Base-by-base conservation (phyloP, 805 yeast species). In the Dipodascus albidus region DNA sequence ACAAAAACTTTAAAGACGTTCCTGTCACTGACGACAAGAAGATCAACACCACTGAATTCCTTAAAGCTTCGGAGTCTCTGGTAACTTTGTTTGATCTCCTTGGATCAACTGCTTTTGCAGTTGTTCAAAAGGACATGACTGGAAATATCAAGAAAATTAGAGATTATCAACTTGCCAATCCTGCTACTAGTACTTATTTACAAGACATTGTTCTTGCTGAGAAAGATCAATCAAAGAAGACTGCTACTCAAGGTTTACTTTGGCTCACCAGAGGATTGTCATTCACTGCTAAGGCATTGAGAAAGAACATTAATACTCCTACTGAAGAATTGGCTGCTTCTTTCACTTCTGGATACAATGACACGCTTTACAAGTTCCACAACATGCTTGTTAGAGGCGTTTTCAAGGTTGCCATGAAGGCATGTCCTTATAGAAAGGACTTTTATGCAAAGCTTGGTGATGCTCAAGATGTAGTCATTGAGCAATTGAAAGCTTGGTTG, bases 321-420 rank as follows among this genome's bases (percentile, higher is more conserved):
- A 57, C 60, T 50, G 70, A 71, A 57, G 96, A 88, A 70, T 74
- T 88, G 66, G 73, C 84, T 53, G 79, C 75, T 64, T 81, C 95
- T 31, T 88, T 88, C 75, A 86, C 89, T 52, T 85, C 82, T 62
- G 85, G 95, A n/a, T 88, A 88, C 73, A 64, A 75, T 57, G 85
- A 83, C 71, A 88, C 96, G 3, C 77, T 88, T 66, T 77, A 84
- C 55, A 81, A 88, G 69, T 83, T 81, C 71, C 96, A 88, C 72
- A 82, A 83, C 52, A 79, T 88, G 77, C 73, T 88, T 63, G 76
- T 88, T 57, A 85, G 83, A 64, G 96, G 96, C 23, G 81, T 89
- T 52, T 88, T 88, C 79, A 87, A 87, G 68, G 76, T 89, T 67
- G 96, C 96, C 50, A 89, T 88, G 96, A 86, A 85, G 69, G 95